A percentile compares a stretch with the other conserved stretches of the same genome.
These are phyloP conservation scores for Candida odintsovae DNA, from an alignment of 805 yeast genomes.

Conservation along the genomic window DNA sequence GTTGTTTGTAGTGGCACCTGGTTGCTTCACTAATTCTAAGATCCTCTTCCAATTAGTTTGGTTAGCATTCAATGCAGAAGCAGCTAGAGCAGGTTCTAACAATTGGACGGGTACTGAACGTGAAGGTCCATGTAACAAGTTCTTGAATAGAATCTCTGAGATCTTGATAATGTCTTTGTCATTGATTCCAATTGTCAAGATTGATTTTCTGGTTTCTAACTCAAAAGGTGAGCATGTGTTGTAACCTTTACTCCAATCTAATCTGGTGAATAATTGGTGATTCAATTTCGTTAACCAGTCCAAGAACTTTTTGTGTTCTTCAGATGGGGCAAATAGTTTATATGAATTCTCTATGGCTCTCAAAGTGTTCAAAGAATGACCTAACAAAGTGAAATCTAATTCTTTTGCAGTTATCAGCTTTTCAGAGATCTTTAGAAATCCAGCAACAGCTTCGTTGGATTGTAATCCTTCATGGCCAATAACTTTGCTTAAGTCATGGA, in stretches of 20 bases:
- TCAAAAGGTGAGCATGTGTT: conserved; percentile 34
- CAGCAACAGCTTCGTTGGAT: conserved; percentile 22
- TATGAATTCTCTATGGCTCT: conserved; percentile 18
- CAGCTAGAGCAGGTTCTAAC: conserved; percentile 37
- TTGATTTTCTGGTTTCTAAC: conserved; percentile 35
- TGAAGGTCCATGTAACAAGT: conserved; percentile 47
- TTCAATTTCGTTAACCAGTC: conserved; percentile 14
- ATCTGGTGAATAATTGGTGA: conserved; percentile 22
- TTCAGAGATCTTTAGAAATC: conserved; percentile 24
- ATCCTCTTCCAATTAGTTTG: conserved; percentile 55
- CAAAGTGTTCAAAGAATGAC: conserved; percentile 23
- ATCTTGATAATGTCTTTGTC: conserved; percentile 23
- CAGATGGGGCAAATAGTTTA: conserved; percentile 9
- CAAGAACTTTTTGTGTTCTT: conserved; percentile 5
- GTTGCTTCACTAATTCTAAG: conserved; percentile 44
- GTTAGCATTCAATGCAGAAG: conserved; percentile 33
- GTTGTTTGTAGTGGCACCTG: conserved; percentile 37
- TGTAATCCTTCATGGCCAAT: conserved; percentile 26
- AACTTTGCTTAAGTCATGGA: conserved; percentile 28
- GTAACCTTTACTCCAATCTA: conserved; percentile 36
- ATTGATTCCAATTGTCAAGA: conserved; percentile 34
- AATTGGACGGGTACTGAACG: conserved; percentile 47
- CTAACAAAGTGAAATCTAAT: conserved; percentile 23
- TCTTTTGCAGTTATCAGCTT: conserved; percentile 5
- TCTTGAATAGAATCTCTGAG: conserved; percentile 39